Evolutionary conservation across 371 early-diverging fungal species (phyloP), one percentile per base, ranked within the genome.

Genomic region (Enterospora canceri): DNA sequence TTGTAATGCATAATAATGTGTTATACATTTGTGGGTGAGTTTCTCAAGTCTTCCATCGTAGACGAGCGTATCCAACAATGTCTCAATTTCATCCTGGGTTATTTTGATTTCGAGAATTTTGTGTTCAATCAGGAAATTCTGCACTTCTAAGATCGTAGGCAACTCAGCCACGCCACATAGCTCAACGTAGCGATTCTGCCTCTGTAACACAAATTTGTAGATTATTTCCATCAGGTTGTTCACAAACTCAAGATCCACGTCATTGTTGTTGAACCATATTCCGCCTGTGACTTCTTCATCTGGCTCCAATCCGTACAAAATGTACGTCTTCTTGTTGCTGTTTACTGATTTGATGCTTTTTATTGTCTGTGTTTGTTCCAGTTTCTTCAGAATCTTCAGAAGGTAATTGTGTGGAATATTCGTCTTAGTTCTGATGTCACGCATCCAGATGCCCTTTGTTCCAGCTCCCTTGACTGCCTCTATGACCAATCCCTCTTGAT

Each of bases 241-340:
- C 61, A 93, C 89, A 75, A 94, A 93, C 23, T 89, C 90, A 1
- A 83, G 83, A 81, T 96, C 96, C 67, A 94, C 80, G 65, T 91
- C 92, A 70, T 91, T 88, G 79, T 94, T 92, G 0, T 88, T 90
- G 76, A 88, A 96, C 91, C 92, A 96, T 23, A 89, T 86, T 19
- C 94, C 94, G 71, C 94, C 96, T 24, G 92, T 91, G 8, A 95
- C 83, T 69, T 92, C 92, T 30, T 85, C 85, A 12, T 91, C 89
- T 1, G 94, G 93, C 0, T 85, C 84, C 48, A 89, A 56, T 61
- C 91, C 87, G 62, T 81, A 87, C 23, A 94, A 82, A 89, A 96
- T 91, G 79, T 93, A 94, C 24, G 90, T 83, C 68, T 92, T 92
- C 64, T 88, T 85, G 56, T 78, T 80, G 49, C 71, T 78, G 26